Base-by-base conservation (phyloP, 306 rosid genomes). In the Medicago lupulina region DNA sequence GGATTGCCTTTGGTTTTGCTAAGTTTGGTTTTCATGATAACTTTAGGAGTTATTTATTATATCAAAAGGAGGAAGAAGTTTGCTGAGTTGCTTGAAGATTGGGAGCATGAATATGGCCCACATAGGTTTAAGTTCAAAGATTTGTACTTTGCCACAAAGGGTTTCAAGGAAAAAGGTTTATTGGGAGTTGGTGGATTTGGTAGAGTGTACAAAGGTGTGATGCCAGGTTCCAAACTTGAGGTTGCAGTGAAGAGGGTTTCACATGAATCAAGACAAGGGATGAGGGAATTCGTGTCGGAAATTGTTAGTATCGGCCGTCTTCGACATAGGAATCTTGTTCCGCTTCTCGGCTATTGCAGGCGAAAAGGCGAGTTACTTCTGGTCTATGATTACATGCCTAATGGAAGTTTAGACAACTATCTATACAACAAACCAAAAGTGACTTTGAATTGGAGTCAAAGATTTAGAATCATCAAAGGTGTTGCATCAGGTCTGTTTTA, bases 151-250 rank as follows among this genome's bases (percentile, higher is more conserved):
- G 57, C 57, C n/a, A 90, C 97, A 0, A 86, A 63, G 21, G 81
- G 88, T 8, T 92, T 92, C 74, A 82, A 77, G 80, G 92, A 86
- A 3, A 90, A 82, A 21, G 92, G 85, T 83, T 75, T 92, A 2
- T 82, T 92, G 2, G 97, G 96, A 31, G 83, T 75, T 19, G 96
- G 97, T 23, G 96, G 93, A 13, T 92, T 92, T 43, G 97, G 97
- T 4, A 82, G 86, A 59, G 96, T 92, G n/a, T 92, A 86, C 73
- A 92, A 87, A 74, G 97, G 97, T 8, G 86, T 85, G 53, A 73
- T 92, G 28, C 92, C 88, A 1, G 80, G 76, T 28, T 83, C 97
- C 3, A 87, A 84, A 71, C 74, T 83, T 38, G 77, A 46, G 38
- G 89, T 92, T 5, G 97, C 97, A 0, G 92, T 92, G 2, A 92